Evolutionary conservation across 2,329 filamentous ascomycete species (phyloP).

Genomic region (Penicillium sp.): DNA sequence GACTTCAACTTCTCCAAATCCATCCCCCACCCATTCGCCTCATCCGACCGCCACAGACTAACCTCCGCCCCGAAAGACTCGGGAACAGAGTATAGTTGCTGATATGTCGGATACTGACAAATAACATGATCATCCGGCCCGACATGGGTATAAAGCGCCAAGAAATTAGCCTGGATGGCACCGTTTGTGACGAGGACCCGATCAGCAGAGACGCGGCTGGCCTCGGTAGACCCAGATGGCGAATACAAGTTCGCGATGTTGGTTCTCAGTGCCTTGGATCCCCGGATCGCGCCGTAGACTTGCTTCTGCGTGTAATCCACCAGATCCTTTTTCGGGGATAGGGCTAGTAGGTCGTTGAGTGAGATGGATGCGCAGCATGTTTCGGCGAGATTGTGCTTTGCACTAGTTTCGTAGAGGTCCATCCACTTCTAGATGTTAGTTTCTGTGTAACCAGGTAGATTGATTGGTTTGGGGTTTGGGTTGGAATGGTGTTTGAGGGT

Average conservation of each 20-base stretch:
- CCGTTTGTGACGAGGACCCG: constrained; percentile 75
- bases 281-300: constrained; percentile 29
- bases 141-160: constrained; percentile 71
- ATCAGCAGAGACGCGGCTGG: constrained; percentile 48
- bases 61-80: constrained; percentile 73
- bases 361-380: constrained; percentile 76
- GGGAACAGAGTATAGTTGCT: constrained; percentile 77
- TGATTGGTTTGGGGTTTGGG: background rate
- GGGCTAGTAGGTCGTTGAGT: constrained; percentile 60
- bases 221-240: constrained; percentile 38
- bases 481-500: background rate
- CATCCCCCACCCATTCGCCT: constrained; percentile 63
- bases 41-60: constrained; percentile 68
- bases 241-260: constrained; percentile 39
- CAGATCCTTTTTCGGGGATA: constrained; percentile 46
- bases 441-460: background rate
- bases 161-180: constrained; percentile 79
- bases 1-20: constrained; percentile 63
- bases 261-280: constrained; percentile 24
- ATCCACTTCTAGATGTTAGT: constrained; percentile 49
- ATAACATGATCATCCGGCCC: constrained; percentile 77
- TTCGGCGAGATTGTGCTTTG: constrained; percentile 70
- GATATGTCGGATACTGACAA: constrained; percentile 83
- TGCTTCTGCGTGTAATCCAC: constrained; percentile 27
- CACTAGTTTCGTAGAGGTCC: constrained; percentile 52